Evolutionary conservation across 2,329 filamentous ascomycete species (phyloP).

Genomic region (Calonectria naviculata): DNA sequence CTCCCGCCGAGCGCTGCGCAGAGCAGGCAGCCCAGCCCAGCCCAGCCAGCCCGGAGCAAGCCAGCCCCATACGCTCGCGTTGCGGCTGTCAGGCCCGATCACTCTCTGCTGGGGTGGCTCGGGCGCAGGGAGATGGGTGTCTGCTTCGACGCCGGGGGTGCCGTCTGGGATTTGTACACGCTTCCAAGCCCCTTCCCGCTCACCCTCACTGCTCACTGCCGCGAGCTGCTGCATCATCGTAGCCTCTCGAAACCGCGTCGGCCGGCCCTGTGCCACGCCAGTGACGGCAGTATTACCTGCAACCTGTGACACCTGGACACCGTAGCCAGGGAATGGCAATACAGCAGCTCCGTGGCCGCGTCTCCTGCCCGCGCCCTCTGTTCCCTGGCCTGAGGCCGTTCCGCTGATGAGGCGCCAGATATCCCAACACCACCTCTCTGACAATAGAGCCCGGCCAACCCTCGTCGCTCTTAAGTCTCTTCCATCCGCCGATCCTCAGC

Average conservation of each 20-base stretch:
- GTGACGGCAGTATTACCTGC: constrained; percentile 41
- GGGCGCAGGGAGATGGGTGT: constrained; percentile 37
- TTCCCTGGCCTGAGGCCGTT: constrained; percentile 33
- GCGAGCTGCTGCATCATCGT: constrained; percentile 36
- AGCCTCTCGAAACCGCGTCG: constrained; percentile 42
- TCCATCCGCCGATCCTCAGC: constrained; percentile 61
- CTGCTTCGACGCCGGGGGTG: constrained; percentile 36
- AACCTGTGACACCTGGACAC: constrained; percentile 43
- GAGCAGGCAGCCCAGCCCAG: neutral
- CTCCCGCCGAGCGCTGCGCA: constrained; percentile 9
- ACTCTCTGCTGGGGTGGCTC: constrained; percentile 34
- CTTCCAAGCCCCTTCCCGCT: constrained; percentile 28
- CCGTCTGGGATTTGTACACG: constrained; percentile 23
- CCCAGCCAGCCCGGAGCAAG: constrained; percentile 17
- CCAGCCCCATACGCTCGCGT: constrained; percentile 22
- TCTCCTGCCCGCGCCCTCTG: constrained; percentile 37
- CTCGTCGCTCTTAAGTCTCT: constrained; percentile 62
- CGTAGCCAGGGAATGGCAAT: constrained; percentile 44
- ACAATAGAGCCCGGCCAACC: constrained; percentile 65
- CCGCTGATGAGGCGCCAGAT: constrained; percentile 55
- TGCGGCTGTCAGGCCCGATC: constrained; percentile 29
- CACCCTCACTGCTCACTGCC: constrained; percentile 31
- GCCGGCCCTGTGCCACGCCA: constrained; percentile 40
- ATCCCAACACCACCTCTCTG: constrained; percentile 62
- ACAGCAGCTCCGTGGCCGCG: constrained; percentile 42